Evolutionary conservation across 2,329 filamentous ascomycete genomes (phyloP), one percentile per base, ranked within the genome.

Genomic region (Pestalotiopsis sp.): DNA sequence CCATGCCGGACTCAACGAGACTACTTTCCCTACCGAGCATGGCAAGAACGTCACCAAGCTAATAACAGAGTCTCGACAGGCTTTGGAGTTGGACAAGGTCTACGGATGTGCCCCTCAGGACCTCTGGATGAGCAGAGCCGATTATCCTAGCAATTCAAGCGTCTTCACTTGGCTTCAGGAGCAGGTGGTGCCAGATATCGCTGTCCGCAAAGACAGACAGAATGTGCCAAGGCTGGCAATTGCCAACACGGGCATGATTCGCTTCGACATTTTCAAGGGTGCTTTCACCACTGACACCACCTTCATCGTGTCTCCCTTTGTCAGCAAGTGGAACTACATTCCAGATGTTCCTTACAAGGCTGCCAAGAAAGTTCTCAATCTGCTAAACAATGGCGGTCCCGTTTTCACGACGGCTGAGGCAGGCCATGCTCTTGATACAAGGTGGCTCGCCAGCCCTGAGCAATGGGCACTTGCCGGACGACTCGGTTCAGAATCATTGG

Each of bases 241-340:
- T 64, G 85, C 92, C 67, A 99, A 99, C 79, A 97, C 93, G 0
- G 96, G 96, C 30, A 93, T 92, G 3, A 89, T 99, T 71, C 92
- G 96, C 58, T 99, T 98, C 78, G 96, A 99, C 78, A 92, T 99
- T 69, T 97, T 98, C 84, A 89, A 95, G 78, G 96, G 96, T 0
- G 84, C 91, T 0, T 98, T 98, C 76, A 98, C 96, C 0, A 89
- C 89, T 52, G 96, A 99, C 77, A 91, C 91, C 3, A 93, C 92
- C 0, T 98, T 89, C 76, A 91, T 95, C 52, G 86, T 98, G 35
- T 97, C 92, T 9, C 96, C 96, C 0, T 99, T 99, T 77, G 89
- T 88, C 1, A 97, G 91, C 78, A 88, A 87, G 1, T 92, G 98
- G 78, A 84, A 86, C 30, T 94, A 90, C 72, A 84, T 98, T 64